These are phyloP conservation scores for Solanum ossicruentum DNA, from an alignment of 257 asterid species.

Conservation along the genomic window DNA sequence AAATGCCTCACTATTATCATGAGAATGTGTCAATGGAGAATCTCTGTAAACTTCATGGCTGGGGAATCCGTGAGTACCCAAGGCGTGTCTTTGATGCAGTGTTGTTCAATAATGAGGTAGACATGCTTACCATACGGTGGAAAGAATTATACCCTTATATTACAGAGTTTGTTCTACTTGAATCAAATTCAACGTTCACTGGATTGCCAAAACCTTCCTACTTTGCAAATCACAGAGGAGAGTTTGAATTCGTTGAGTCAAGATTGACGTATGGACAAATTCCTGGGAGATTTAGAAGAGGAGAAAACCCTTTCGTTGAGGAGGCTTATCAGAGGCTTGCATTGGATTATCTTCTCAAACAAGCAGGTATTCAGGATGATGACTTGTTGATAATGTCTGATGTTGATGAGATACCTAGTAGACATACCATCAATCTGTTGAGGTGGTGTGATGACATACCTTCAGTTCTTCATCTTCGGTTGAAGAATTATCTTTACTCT, in stretches of 20 bases:
- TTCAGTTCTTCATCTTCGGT: conserved; percentile 56
- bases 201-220: conserved; percentile 57
- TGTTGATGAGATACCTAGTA: conserved; percentile 69
- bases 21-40: conserved; percentile 71
- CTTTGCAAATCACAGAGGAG: conserved; percentile 31
- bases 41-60: conserved; percentile 69
- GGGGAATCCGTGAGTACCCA: conserved; percentile 68
- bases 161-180: conserved; percentile 57
- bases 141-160: conserved; percentile 67
- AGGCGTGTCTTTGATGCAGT: conserved; percentile 80
- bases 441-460: conserved; percentile 76
- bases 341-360: conserved; percentile 66
- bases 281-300: conserved; percentile 58
- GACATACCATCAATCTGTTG: conserved; percentile 63
- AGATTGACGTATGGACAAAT: conserved; percentile 64
- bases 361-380: conserved; percentile 70
- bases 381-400: conserved; percentile 69
- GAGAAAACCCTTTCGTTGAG: conserved; percentile 71
- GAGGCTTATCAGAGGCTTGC: conserved; percentile 80
- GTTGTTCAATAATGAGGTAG: conserved; percentile 66
- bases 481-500: conserved; percentile 64
- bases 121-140: conserved; percentile 66
- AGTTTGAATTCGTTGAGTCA: conserved; percentile 51
- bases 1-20: conserved; percentile 69
- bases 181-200: conserved; percentile 75